Conservation (phyloP, 768 basidiomycete genomes). For the Tephrocybe sp. region DNA sequence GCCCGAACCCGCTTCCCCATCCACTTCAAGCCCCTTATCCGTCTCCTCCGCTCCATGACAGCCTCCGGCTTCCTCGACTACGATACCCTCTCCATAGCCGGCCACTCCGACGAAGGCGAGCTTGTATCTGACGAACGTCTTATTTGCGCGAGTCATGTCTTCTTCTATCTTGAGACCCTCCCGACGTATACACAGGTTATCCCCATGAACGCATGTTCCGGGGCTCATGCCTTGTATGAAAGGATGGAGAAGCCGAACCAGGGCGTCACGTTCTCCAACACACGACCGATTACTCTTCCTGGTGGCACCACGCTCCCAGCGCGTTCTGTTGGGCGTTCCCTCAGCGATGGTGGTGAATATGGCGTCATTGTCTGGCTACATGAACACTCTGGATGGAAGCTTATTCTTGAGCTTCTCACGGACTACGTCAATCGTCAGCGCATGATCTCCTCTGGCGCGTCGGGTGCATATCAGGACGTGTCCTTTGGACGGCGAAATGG, state of each 20-base stretch:
- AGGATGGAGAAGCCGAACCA: conserved; percentile 52
- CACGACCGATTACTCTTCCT: conserved; percentile 68
- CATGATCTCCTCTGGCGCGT: conserved; percentile 34
- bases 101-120: conserved; percentile 40
- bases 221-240: conserved; percentile 73
- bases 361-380: conserved; percentile 80
- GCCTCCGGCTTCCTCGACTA: conserved; percentile 77
- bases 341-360: conserved; percentile 72
- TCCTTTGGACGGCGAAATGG: conserved; percentile 50
- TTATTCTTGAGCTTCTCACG: conserved; percentile 78
- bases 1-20: conserved; percentile 83
- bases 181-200: conserved; percentile 76
- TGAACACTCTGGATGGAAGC: conserved; percentile 82
- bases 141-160: conserved; percentile 69
- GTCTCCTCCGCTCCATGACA: conserved; percentile 75
- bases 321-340: conserved; percentile 64
- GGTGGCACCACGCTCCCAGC: conserved; percentile 73
- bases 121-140: conserved; percentile 47
- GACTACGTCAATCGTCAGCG: conserved; percentile 69
- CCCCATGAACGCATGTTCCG: conserved; percentile 58
- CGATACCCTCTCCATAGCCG: conserved; percentile 59
- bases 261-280: conserved; percentile 60
- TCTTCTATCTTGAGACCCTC: conserved; percentile 72
- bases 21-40: conserved; percentile 66
- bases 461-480: conserved; percentile 46